Conservation (phyloP, 441 rosid species). For the Adansonia gregorii region DNA sequence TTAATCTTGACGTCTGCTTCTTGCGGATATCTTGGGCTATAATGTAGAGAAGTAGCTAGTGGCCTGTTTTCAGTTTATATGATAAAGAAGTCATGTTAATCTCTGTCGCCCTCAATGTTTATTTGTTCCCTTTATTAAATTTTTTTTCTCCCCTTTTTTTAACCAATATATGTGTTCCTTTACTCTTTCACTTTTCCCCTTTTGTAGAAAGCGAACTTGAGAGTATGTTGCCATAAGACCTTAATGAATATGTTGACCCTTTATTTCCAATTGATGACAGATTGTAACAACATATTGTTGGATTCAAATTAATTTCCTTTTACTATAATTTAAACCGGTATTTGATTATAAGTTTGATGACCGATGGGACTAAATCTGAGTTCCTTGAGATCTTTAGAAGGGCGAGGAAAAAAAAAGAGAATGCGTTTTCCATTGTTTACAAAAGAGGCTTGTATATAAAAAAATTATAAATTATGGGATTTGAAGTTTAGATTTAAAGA, state of each 20-base stretch:
- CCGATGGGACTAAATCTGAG: not conserved
- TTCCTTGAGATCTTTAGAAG: not conserved
- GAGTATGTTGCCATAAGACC: constrained; percentile 33
- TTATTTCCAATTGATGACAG: constrained; percentile 25
- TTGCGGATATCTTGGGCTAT: constrained; percentile 40
- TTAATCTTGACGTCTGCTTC: constrained; percentile 37
- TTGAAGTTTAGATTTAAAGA: too few species aligned
- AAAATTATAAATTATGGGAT: too few species aligned
- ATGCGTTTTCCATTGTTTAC: too few species aligned
- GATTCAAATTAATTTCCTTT: constrained; percentile 1
- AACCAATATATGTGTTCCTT: constrained; percentile 22
- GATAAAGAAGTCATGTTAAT: constrained; percentile 32
- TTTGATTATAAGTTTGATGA: not conserved
- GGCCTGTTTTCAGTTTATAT: constrained; percentile 29
- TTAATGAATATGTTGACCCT: constrained; percentile 25
- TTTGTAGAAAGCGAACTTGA: constrained; percentile 37
- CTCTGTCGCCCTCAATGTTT: constrained; percentile 33
- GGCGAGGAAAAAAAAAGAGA: not conserved
- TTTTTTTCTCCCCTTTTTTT: not conserved
- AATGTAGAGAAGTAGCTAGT: constrained; percentile 48
- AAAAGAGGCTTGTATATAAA: too few species aligned
- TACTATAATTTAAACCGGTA: not conserved
- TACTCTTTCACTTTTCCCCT: not conserved
- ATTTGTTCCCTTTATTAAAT: constrained; percentile 41
- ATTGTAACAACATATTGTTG: constrained; percentile 20